A percentile compares a stretch with the other conserved stretches of the same genome.
phyloP scores from a whole-genome alignment of 495 filamentous ascomycete genomes.

The Recurvomyces mirabilis region DNA sequence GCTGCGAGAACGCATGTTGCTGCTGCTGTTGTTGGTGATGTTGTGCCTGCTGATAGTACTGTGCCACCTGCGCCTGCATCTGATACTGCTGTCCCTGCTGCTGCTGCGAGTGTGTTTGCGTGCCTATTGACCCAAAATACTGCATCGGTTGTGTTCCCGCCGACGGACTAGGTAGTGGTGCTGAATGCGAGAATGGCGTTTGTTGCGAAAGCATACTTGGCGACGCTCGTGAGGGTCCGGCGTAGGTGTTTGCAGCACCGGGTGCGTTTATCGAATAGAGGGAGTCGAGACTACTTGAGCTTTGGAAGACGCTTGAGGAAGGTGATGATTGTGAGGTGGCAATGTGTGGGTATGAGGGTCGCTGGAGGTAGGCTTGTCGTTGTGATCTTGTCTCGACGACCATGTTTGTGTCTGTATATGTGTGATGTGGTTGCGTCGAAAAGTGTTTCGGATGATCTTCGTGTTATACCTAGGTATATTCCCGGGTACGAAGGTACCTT shows the following conservation, averaged over 20 bases:
- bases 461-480: not conserved
- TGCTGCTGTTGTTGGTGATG: no score
- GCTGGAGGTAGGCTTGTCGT: constrained; percentile 15
- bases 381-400: constrained; percentile 15
- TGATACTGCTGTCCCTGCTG: constrained; percentile 18
- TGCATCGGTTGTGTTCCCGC: no score
- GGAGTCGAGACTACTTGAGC: constrained; percentile 26
- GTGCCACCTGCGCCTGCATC: no score
- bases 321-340: constrained; percentile 12
- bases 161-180: constrained; percentile 30
- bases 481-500: no score
- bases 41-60: no score
- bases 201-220: not conserved
- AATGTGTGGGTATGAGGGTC: constrained; percentile 14
- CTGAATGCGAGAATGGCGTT: constrained; percentile 11
- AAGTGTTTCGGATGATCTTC: not conserved
- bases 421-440: not conserved
- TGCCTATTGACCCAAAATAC: no score
- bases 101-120: no score
- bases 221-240: no score
- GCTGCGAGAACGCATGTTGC: constrained; percentile 7
- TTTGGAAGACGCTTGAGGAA: constrained; percentile 24
- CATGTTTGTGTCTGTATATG: not conserved
- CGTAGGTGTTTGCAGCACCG: constrained; percentile 11
- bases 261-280: constrained; percentile 16